These are phyloP conservation scores for Leccinum incarnatum DNA, from an alignment of 768 basidiomycete species.

Conservation along the genomic window DNA sequence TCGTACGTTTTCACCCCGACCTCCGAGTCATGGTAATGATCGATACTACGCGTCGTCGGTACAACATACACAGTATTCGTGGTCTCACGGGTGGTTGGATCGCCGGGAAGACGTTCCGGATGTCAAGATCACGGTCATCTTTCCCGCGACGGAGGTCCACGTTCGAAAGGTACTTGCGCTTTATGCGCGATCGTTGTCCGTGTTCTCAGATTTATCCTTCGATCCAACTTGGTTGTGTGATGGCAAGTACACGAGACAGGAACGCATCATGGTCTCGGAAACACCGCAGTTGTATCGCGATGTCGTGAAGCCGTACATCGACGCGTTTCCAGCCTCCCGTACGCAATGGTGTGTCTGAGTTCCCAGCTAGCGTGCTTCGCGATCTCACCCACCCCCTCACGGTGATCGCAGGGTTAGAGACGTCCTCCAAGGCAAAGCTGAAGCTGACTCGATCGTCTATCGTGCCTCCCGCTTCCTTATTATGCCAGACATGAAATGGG, in stretches of 20 bases:
- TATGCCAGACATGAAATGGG: slow-evolving; percentile 98
- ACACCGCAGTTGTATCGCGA: slow-evolving; percentile 73
- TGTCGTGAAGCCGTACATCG: slow-evolving; percentile 77
- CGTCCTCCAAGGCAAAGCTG: slow-evolving; percentile 73
- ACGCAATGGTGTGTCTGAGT: slow-evolving; percentile 69
- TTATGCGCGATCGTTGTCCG: background rate
- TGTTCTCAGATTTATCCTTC: background rate
- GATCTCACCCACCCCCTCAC: background rate
- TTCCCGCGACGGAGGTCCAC: slow-evolving; percentile 87
- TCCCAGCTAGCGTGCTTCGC: background rate
- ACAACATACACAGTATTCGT: slow-evolving; percentile 63
- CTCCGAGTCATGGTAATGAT: background rate
- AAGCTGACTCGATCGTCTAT: slow-evolving; percentile 70
- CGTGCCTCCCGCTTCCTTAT: slow-evolving; percentile 68
- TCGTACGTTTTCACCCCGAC: slow-evolving; percentile 41
- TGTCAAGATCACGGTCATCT: slow-evolving; percentile 80
- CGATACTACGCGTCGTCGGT: background rate
- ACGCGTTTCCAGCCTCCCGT: slow-evolving; percentile 68
- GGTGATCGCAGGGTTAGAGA: slow-evolving; percentile 68
- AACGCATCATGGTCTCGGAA: slow-evolving; percentile 70
- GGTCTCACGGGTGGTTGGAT: slow-evolving; percentile 72
- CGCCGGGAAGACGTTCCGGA: slow-evolving; percentile 47
- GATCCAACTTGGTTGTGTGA: background rate
- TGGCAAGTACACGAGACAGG: slow-evolving; percentile 72
- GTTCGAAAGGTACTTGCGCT: slow-evolving; percentile 55